A percentile compares a stretch with the other conserved stretches of the same genome.
phyloP scores from a whole-genome alignment of 768 basidiomycete species.

The Boletus edulis region DNA sequence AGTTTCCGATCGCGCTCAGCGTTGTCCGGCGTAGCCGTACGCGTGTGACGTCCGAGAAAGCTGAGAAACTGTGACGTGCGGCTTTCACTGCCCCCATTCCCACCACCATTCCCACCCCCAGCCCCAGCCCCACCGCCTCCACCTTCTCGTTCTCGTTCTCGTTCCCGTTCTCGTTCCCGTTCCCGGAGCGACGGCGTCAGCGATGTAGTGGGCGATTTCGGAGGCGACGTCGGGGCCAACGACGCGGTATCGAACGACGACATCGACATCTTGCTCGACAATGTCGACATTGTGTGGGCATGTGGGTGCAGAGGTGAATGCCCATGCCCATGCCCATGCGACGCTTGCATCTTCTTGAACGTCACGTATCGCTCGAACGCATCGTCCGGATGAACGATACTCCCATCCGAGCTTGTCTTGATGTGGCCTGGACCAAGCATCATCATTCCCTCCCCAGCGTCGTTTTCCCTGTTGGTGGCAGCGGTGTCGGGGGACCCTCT shows the following conservation, averaged over 20 bases:
- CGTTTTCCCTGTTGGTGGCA: background rate
- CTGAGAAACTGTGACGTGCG: conserved; percentile 51
- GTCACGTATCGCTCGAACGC: conserved; percentile 89
- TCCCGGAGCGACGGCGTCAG: conserved; percentile 29
- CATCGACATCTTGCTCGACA: conserved; percentile 54
- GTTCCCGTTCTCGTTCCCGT: conserved; percentile 18
- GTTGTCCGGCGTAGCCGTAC: conserved; percentile 46
- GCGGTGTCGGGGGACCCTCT: background rate
- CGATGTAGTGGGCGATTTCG: conserved; percentile 36
- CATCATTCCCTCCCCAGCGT: background rate
- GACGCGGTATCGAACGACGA: conserved; percentile 52
- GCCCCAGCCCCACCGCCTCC: background rate
- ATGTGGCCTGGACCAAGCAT: background rate
- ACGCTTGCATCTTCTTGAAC: conserved; percentile 56
- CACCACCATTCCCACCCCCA: background rate
- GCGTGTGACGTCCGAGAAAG: conserved; percentile 53
- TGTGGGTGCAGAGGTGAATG: conserved; percentile 9
- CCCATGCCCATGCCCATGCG: background rate
- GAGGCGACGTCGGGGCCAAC: conserved; percentile 36
- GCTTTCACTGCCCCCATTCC: conserved; percentile 28
- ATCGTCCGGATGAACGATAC: conserved; percentile 55
- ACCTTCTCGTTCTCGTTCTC: conserved; percentile 18
- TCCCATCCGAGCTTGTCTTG: conserved; percentile 14
- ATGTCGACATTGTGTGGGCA: background rate
- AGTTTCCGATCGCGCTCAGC: conserved; percentile 44